These are phyloP conservation scores for Auriscalpium vulgare DNA, from an alignment of 768 basidiomycete species.

Conservation along the genomic window DNA sequence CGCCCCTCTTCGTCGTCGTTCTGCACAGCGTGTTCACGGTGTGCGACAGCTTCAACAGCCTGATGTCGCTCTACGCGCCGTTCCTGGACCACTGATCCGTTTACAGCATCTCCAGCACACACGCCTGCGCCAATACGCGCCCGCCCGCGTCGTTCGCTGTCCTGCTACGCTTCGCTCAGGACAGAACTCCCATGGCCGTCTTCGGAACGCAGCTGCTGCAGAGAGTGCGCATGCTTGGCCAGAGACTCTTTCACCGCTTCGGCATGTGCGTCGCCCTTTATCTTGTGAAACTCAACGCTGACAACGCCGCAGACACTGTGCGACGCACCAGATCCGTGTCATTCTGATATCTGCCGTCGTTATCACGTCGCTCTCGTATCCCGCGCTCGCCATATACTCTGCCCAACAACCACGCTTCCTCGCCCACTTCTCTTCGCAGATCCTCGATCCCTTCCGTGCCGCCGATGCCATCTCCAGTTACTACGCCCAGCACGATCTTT, in stretches of 20 bases:
- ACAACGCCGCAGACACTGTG: slow-evolving; percentile 59
- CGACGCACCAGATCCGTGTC: slow-evolving; percentile 83
- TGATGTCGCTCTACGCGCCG: not conserved
- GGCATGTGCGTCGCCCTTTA: slow-evolving; percentile 55
- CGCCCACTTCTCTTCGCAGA: slow-evolving; percentile 43
- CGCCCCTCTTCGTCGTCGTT: not conserved
- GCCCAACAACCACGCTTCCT: slow-evolving; percentile 57
- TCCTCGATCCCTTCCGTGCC: slow-evolving; percentile 57
- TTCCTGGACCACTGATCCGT: not conserved
- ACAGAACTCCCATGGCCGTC: slow-evolving; percentile 12
- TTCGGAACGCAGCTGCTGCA: slow-evolving; percentile 19
- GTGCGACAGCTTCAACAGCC: not conserved
- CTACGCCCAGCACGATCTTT: slow-evolving; percentile 54
- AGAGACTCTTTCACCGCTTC: slow-evolving; percentile 59
- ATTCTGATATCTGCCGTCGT: slow-evolving; percentile 84
- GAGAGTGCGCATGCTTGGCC: slow-evolving; percentile 31
- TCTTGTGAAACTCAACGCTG: not conserved
- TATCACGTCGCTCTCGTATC: slow-evolving; percentile 84
- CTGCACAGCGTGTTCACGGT: not conserved
- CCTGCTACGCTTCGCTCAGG: not conserved
- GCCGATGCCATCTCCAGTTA: slow-evolving; percentile 44
- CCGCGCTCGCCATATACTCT: slow-evolving; percentile 80
- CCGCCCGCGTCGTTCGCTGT: not conserved
- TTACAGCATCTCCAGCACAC: not conserved
- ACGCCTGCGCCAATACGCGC: not conserved